Percentiles rank a stretch among this genome's conserved stretches.
Conservation (phyloP, 345 rosid genomes). For the Lepidium sativum region DNA sequence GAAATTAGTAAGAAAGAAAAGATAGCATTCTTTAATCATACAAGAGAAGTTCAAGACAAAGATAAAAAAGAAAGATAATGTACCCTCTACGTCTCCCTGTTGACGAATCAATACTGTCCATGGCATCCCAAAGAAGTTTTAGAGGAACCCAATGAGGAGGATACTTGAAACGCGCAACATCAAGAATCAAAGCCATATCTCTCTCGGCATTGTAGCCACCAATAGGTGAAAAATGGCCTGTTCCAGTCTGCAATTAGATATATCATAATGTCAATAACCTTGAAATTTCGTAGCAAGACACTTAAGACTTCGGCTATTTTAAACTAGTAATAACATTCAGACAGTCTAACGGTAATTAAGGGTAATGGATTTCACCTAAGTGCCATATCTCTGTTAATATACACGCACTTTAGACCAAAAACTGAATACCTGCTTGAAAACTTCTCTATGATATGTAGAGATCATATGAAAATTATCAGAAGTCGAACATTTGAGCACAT, state of each 20-base stretch:
- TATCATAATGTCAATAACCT: neutral
- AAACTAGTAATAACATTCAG: neutral
- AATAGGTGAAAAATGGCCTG: conserved; percentile 91
- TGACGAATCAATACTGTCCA: conserved; percentile 57
- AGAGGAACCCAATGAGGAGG: conserved; percentile 99
- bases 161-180: conserved; percentile 96
- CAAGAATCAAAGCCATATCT: conserved; percentile 94
- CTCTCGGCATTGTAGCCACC: conserved; percentile 87
- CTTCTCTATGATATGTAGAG: conserved; percentile 69
- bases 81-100: conserved; percentile 84
- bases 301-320: neutral
- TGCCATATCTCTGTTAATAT: neutral
- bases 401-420: neutral
- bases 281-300: neutral
- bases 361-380: neutral
- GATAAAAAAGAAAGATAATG: neutral
- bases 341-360: neutral
- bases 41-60: neutral
- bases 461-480: conserved; percentile 76
- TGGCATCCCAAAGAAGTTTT: conserved; percentile 89
- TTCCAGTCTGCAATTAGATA: conserved; percentile 62
- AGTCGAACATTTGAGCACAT: conserved; percentile 46
- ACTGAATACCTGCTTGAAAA: conserved; percentile 55
- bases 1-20: neutral
- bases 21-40: neutral